Base-by-base conservation (phyloP, 108 stramenopile species). In the Skeletonema costatum region DNA sequence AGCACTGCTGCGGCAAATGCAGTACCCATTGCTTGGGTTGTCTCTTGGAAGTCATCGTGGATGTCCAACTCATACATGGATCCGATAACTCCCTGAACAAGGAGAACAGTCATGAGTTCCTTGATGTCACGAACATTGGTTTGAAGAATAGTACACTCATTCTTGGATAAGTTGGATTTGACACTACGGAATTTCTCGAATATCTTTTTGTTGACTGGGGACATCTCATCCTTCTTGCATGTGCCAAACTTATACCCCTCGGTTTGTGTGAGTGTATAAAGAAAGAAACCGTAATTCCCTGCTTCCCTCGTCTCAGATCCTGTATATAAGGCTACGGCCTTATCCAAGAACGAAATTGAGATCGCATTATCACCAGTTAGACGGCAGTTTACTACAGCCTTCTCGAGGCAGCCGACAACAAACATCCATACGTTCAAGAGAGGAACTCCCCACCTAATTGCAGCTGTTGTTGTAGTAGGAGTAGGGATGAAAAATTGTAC, bases 41-140 rank as follows among this genome's bases (percentile, higher is more conserved):
- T 68, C 61, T 68, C 68, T 32, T 68, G 68, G 64, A 65, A 66
- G 65, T 71, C 65, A 46, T 71, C 29, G 56, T 75, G 74, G 13
- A 75, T 33, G 16, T 68, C 68, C 11, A 68, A 14, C 17, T 60
- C 68, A 32, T 68, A 68, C 13, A 61, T 62, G 3, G 68, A 60
- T 33, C 53, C 29, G 14, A 32, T 60, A 11, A 68, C 60, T 60
- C 68, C 68, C 61, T 68, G 68, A 61, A 68, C 61, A 32, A 68
- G 60, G 5, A 61, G 53, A 33, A 68, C n/a, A n/a, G 30, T 68
- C 68, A 68, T 68, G 58, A 68, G 68, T 29, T 17, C 21, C 68
- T 68, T 68, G 31, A 68, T 60, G 13, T 61, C 31, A n/a, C 32
- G 32, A 32, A 61, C 56, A 61, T 32, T 13, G 10, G 19, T 32